Evolutionary conservation across 768 basidiomycete species (phyloP).

Genomic region (Termitomyces eurrhizus): DNA sequence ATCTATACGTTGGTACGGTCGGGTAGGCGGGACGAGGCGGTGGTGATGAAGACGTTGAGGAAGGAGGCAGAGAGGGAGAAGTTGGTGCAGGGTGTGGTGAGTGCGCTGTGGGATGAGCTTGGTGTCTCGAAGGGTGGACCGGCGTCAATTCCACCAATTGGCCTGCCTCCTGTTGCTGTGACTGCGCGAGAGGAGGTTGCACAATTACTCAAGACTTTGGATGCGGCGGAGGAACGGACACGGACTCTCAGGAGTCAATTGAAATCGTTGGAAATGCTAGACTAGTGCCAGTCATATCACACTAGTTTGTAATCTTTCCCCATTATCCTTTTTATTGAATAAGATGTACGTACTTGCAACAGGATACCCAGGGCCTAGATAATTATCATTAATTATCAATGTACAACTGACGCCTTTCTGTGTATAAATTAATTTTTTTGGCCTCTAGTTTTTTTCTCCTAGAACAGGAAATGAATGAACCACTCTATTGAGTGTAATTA

Average conservation of each 20-base stretch:
- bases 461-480: not conserved
- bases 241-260: conserved; percentile 42
- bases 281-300: conserved; percentile 2
- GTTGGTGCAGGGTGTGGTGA: conserved; percentile 71
- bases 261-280: conserved; percentile 8
- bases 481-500: not conserved
- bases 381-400: not conserved
- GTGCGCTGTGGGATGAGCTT: conserved; percentile 71
- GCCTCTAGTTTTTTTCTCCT: not conserved
- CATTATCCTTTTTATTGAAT: not conserved
- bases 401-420: not conserved
- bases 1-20: conserved; percentile 56
- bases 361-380: conserved; percentile 3
- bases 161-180: conserved; percentile 9
- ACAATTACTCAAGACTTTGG: conserved; percentile 47
- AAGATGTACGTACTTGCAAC: not conserved
- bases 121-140: conserved; percentile 36
- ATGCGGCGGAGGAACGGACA: conserved; percentile 55
- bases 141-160: conserved; percentile 4
- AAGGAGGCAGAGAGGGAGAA: conserved; percentile 66
- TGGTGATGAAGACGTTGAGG: conserved; percentile 47
- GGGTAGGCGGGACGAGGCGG: conserved; percentile 34
- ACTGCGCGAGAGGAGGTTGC: conserved; percentile 43
- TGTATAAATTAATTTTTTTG: not conserved
- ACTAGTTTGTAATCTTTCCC: conserved; percentile 3